These are phyloP conservation scores for Cudoniella acicularis DNA, from an alignment of 495 filamentous ascomycete species.

Conservation along the genomic window DNA sequence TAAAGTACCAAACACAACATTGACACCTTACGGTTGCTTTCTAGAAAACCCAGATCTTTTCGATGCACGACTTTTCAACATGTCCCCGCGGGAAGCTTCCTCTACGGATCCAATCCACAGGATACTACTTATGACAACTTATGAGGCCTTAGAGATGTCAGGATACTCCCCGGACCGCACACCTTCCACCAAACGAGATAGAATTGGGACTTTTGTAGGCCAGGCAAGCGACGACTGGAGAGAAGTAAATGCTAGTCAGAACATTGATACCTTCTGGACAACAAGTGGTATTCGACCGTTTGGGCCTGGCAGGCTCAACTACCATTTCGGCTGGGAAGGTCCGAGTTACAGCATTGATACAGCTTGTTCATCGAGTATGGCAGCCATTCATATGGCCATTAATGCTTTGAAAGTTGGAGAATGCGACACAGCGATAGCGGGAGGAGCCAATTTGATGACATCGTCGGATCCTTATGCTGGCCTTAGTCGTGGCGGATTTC, in stretches of 20 bases:
- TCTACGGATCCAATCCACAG: slow-evolving; percentile 56
- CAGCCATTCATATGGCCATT: slow-evolving; percentile 66
- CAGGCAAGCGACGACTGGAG: too few relatives aligned
- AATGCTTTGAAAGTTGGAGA: slow-evolving; percentile 65
- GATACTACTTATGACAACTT: slow-evolving; percentile 51
- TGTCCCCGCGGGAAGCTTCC: slow-evolving; percentile 48
- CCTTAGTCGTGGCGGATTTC: slow-evolving; percentile 16
- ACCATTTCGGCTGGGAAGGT: too few relatives aligned
- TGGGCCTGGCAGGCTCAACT: too few relatives aligned
- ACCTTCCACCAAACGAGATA: too few relatives aligned
- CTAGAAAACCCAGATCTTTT: too few relatives aligned
- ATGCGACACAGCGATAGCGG: slow-evolving; percentile 37
- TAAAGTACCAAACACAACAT: too few relatives aligned
- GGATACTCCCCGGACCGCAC: too few relatives aligned
- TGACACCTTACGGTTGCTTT: too few relatives aligned
- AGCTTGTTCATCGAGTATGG: slow-evolving; percentile 74
- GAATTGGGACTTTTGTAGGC: too few relatives aligned
- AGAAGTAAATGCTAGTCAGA: too few relatives aligned
- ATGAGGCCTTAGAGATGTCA: slow-evolving; percentile 52
- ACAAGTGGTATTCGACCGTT: too few relatives aligned
- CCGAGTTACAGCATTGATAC: slow-evolving; percentile 73
- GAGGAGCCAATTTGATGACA: slow-evolving; percentile 35
- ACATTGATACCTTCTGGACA: too few relatives aligned
- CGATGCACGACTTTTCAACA: slow-evolving; percentile 53
- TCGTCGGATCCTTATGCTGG: slow-evolving; percentile 29